Conservation (phyloP, 441 rosid genomes). For the Macaranga tanarius region DNA sequence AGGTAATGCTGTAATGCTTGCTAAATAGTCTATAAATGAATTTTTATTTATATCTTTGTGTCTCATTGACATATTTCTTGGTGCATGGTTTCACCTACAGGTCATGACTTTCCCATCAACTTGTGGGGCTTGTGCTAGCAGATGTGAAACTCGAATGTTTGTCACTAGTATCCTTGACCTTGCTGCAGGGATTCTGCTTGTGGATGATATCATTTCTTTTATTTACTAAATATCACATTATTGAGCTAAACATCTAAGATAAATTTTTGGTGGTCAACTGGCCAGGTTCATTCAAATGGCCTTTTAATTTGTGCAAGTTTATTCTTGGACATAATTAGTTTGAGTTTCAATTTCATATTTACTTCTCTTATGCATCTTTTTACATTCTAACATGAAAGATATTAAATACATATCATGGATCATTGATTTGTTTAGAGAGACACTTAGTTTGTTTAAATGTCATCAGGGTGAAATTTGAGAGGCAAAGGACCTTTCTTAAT, state of each 20-base stretch:
- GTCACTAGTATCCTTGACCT: slow-evolving; percentile 84
- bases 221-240: not conserved
- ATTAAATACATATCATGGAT: not conserved
- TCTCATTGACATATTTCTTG: slow-evolving; percentile 10
- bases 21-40: not conserved
- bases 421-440: not conserved
- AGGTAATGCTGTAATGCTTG: slow-evolving; percentile 38
- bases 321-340: not conserved
- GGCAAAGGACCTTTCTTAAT: not conserved
- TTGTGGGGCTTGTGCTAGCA: slow-evolving; percentile 66
- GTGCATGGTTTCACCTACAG: slow-evolving; percentile 36
- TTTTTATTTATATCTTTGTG: not conserved
- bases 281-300: not conserved
- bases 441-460: not conserved
- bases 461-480: not conserved
- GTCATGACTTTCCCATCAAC: slow-evolving; percentile 99
- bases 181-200: not conserved
- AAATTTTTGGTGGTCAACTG: not conserved
- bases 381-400: not conserved
- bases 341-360: not conserved
- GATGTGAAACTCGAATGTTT: slow-evolving; percentile 91
- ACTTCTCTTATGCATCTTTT: slow-evolving; percentile 1
- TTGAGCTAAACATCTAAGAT: not conserved
- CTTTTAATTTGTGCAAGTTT: not conserved
- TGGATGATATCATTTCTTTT: slow-evolving; percentile 1